These are phyloP conservation scores for Pestalotiopsis sp. DNA, from an alignment of 2,329 filamentous ascomycete species.

Conservation along the genomic window DNA sequence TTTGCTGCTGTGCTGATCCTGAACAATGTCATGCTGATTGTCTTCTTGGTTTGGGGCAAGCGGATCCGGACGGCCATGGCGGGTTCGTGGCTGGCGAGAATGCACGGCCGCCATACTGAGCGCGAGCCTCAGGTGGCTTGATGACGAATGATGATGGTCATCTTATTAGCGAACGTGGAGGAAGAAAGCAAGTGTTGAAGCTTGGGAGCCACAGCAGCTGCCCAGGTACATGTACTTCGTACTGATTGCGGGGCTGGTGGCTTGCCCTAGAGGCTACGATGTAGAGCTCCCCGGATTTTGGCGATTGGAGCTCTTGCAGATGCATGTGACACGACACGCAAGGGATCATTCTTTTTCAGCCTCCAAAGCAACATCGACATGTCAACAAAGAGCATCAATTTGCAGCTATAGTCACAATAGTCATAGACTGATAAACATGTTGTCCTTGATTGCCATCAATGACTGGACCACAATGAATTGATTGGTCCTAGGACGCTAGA, in stretches of 20 bases:
- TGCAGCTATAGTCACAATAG: no score
- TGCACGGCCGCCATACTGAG: constrained; percentile 37
- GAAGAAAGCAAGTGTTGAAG: no score
- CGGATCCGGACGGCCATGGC: constrained; percentile 47
- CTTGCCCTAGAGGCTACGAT: no score
- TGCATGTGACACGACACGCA: neutral
- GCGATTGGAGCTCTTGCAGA: neutral
- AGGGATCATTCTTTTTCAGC: neutral
- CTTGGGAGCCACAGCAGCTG: no score
- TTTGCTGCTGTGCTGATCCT: constrained; percentile 50
- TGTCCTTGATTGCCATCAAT: no score
- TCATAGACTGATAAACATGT: no score
- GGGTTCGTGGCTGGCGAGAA: constrained; percentile 47
- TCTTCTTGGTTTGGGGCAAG: constrained; percentile 56
- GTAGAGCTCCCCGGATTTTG: neutral
- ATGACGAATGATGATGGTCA: neutral
- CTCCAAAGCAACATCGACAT: neutral
- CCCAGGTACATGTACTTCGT: no score
- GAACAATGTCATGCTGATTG: constrained; percentile 50
- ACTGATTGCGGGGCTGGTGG: neutral
- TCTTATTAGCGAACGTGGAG: no score
- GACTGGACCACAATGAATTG: no score
- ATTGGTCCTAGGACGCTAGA: neutral
- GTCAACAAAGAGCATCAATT: no score
- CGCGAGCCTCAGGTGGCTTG: constrained; percentile 10